Conservation (phyloP, 352 stramenopile genomes). For the Saprolegnia diclina region DNA sequence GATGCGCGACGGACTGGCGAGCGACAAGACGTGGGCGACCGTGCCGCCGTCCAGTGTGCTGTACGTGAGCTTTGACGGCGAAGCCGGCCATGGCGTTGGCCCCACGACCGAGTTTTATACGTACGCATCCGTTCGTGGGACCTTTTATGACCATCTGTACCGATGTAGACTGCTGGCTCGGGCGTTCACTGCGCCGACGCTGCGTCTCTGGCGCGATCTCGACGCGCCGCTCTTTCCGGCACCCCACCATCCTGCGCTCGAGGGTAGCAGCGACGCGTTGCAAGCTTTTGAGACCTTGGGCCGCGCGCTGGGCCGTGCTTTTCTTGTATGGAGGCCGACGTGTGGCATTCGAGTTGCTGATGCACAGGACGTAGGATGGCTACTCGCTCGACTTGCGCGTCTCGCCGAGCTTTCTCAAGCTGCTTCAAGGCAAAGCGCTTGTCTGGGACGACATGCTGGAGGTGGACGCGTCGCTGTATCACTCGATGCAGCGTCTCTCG, state of each 20-base stretch:
- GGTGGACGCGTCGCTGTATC: neutral
- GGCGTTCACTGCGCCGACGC: neutral
- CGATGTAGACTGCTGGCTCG: neutral
- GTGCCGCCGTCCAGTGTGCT: constrained; percentile 11
- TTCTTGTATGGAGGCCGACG: neutral
- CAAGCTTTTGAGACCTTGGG: neutral
- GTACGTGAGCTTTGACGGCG: constrained; percentile 30
- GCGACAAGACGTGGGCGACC: neutral
- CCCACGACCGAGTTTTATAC: constrained; percentile 42
- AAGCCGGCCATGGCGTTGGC: constrained; percentile 31
- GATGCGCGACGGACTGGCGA: neutral
- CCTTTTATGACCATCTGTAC: neutral
- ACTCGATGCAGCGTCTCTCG: neutral
- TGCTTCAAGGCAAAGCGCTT: neutral
- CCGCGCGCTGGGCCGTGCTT: neutral
- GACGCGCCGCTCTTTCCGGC: neutral
- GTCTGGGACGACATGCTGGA: neutral
- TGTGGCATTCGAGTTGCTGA: neutral
- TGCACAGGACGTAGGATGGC: neutral
- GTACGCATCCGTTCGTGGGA: neutral
- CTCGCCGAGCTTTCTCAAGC: neutral
- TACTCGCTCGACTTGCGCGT: neutral
- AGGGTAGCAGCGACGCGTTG: neutral
- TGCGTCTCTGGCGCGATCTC: neutral
- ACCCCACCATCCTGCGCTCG: neutral